Conservation (phyloP, 2,329 filamentous ascomycete species). For the Grosmannia clavigera region DNA sequence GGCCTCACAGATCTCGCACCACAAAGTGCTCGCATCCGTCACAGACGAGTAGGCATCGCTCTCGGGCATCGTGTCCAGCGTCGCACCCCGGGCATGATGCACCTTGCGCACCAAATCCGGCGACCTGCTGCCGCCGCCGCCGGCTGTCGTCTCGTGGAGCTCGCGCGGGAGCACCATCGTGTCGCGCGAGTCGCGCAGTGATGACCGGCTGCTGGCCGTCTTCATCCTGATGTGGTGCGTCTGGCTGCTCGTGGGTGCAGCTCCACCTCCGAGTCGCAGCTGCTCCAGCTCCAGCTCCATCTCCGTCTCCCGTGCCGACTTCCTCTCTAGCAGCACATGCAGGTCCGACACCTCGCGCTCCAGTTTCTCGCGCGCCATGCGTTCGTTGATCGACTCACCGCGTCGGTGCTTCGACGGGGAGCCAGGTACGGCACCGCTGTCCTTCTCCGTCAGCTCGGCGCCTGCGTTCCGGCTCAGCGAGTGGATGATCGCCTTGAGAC, state of each 20-base stretch:
- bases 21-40: conserved; percentile 62
- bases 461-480: conserved; percentile 71
- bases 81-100: conserved; percentile 33
- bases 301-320: conserved; percentile 66
- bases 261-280: conserved; percentile 27
- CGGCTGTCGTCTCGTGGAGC: conserved; percentile 19
- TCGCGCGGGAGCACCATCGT: conserved; percentile 48
- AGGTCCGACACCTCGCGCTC: conserved; percentile 74
- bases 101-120: conserved; percentile 33
- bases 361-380: conserved; percentile 52
- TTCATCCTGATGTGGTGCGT: conserved; percentile 39
- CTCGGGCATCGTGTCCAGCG: conserved; percentile 57
- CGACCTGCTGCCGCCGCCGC: conserved; percentile 16
- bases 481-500: conserved; percentile 95
- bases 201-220: conserved; percentile 39
- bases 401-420: conserved; percentile 28
- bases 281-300: conserved; percentile 69
- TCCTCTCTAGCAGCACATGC: conserved; percentile 58
- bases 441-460: conserved; percentile 18
- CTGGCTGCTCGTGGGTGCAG: conserved; percentile 17
- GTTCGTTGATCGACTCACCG: conserved; percentile 40
- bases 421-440: conserved; percentile 9
- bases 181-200: conserved; percentile 52
- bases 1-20: conserved; percentile 94
- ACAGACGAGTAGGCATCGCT: conserved; percentile 57